phyloP scores from a whole-genome alignment of 495 filamentous ascomycete species.

The Xylaria cubensis region DNA sequence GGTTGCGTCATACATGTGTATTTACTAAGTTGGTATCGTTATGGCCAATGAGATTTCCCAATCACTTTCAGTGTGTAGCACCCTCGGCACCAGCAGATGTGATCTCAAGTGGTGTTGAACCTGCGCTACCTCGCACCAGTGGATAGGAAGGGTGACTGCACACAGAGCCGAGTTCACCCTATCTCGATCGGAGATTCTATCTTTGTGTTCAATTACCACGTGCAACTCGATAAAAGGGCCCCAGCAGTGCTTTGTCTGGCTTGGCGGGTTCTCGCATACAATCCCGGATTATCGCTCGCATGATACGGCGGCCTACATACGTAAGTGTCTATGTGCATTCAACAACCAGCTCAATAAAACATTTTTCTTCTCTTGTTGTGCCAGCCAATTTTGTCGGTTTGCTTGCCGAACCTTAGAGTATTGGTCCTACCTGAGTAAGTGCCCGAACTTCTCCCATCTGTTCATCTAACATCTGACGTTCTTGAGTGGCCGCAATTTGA shows the following conservation, averaged over 20 bases:
- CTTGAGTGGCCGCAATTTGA: no score
- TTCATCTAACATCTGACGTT: not conserved
- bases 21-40: not conserved
- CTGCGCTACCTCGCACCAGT: not conserved
- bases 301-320: constrained; percentile 10
- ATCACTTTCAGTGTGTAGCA: not conserved
- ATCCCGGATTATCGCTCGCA: not conserved
- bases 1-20: constrained; percentile 2
- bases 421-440: not conserved
- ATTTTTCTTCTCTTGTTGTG: not conserved
- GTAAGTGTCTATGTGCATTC: not conserved
- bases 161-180: not conserved
- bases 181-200: not conserved
- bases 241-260: constrained; percentile 8
- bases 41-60: not conserved
- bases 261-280: constrained; percentile 16
- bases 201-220: constrained; percentile 10
- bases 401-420: not conserved
- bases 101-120: not conserved
- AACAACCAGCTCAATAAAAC: not conserved
- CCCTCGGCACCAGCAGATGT: not conserved
- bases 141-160: not conserved
- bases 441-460: not conserved
- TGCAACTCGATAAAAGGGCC: not conserved
- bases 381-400: not conserved